Evolutionary conservation across 768 basidiomycete genomes (phyloP).

Genomic region (Tulasnella sp.): DNA sequence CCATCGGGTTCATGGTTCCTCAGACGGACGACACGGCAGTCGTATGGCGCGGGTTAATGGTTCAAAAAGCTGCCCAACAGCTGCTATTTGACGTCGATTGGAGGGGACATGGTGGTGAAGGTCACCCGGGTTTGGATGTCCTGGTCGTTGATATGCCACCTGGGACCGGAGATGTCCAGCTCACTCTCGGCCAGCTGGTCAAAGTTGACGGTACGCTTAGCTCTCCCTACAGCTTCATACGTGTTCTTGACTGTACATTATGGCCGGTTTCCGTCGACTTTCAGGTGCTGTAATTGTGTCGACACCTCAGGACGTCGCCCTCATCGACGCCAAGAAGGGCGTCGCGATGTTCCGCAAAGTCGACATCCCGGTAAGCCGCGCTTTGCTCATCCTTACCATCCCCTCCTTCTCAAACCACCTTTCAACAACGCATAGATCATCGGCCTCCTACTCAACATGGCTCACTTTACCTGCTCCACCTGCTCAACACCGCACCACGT

Average conservation of each 20-base stretch:
- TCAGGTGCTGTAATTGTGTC: constrained; percentile 89
- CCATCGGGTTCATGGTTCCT: constrained; percentile 87
- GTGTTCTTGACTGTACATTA: not conserved
- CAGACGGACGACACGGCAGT: constrained; percentile 60
- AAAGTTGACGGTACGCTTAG: constrained; percentile 63
- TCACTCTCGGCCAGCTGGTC: constrained; percentile 86
- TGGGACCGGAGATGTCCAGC: constrained; percentile 92
- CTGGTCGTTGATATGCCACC: constrained; percentile 96
- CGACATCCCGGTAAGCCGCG: constrained; percentile 72
- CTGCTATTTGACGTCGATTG: constrained; percentile 95
- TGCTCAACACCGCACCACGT: constrained; percentile 62
- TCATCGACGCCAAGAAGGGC: constrained; percentile 88
- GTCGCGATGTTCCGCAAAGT: constrained; percentile 90
- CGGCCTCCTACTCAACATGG: constrained; percentile 84
- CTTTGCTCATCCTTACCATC: not conserved
- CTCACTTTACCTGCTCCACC: constrained; percentile 72
- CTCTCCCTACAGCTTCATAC: no score
- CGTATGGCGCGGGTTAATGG: constrained; percentile 84
- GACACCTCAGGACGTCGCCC: constrained; percentile 90
- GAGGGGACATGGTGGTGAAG: constrained; percentile 43
- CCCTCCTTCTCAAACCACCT: not conserved
- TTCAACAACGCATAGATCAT: constrained; percentile 53
- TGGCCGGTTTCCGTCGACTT: not conserved
- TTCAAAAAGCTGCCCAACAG: constrained; percentile 96
- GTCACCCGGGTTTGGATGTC: constrained; percentile 62